Evolutionary conservation across 2,329 filamentous ascomycete genomes (phyloP).

Genomic region (Fusarium sp.): DNA sequence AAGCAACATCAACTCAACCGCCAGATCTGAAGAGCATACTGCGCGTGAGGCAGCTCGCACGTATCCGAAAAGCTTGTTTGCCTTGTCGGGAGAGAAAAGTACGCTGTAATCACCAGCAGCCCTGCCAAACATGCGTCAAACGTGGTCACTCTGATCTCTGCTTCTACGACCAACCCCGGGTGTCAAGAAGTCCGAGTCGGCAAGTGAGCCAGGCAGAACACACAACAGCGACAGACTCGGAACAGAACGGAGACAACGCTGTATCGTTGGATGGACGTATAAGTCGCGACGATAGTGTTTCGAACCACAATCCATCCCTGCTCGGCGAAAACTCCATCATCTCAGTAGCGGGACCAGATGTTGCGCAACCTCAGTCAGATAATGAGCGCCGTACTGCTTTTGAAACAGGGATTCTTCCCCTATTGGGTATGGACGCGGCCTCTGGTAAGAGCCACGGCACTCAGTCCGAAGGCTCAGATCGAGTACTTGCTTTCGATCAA

Average conservation of each 20-base stretch:
- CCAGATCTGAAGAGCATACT: slow-evolving; percentile 8
- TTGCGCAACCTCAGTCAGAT: slow-evolving; percentile 2
- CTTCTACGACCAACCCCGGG: not conserved
- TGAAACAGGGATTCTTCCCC: slow-evolving; percentile 34
- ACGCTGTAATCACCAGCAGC: slow-evolving; percentile 25
- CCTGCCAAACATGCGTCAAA: slow-evolving; percentile 28
- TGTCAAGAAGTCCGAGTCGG: not conserved
- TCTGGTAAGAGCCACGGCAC: not conserved
- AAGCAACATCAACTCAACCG: not conserved
- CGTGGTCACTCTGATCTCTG: slow-evolving; percentile 27
- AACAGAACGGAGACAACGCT: rapidly evolving
- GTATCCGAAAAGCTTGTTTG: slow-evolving; percentile 58
- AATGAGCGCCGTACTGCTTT: slow-evolving; percentile 27
- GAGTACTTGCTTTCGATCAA: slow-evolving; percentile 3
- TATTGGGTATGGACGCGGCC: slow-evolving; percentile 18
- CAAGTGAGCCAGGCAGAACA: not conserved
- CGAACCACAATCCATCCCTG: slow-evolving; percentile 1
- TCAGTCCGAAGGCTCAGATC: not conserved
- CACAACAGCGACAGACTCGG: rapidly evolving
- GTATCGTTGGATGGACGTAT: rapidly evolving
- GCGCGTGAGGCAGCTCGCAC: slow-evolving; percentile 12
- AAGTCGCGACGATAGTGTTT: not conserved
- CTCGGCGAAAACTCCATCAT: slow-evolving; percentile 34
- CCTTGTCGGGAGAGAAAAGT: slow-evolving; percentile 32
- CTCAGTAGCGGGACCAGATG: slow-evolving; percentile 16